Percentiles rank a stretch among this genome's conserved stretches.
Conservation (phyloP, 2,329 filamentous ascomycete species). For the Fusarium succisae region DNA sequence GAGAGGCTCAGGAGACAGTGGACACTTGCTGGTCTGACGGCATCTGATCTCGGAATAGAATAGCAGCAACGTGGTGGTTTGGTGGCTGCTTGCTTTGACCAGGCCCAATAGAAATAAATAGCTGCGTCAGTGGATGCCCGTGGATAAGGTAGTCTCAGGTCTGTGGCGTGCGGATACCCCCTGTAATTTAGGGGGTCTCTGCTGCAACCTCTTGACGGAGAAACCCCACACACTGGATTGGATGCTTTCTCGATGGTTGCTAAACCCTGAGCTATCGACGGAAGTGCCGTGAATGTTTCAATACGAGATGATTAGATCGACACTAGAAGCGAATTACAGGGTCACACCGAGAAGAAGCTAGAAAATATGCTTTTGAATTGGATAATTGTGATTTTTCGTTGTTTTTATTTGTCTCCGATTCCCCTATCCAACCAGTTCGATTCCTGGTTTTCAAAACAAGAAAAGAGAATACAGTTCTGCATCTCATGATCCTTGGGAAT, state of each 20-base stretch:
- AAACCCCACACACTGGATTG: background rate
- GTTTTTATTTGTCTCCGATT: slow-evolving; percentile 10
- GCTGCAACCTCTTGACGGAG: slow-evolving; percentile 20
- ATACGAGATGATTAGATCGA: background rate
- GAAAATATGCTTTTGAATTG: background rate
- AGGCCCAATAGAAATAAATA: background rate
- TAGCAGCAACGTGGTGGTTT: slow-evolving; percentile 27
- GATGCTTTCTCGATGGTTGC: background rate
- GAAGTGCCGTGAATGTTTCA: slow-evolving; percentile 23
- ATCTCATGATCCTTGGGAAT: slow-evolving; percentile 25
- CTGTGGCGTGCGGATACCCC: slow-evolving; percentile 19
- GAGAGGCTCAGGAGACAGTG: slow-evolving; percentile 33
- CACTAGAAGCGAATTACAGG: slow-evolving; percentile 13
- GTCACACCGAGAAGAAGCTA: background rate
- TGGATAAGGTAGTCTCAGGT: slow-evolving; percentile 10
- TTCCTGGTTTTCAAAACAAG: background rate
- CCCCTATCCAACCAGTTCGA: slow-evolving; percentile 3
- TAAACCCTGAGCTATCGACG: background rate
- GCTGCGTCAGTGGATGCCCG: slow-evolving; percentile 2
- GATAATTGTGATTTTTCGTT: slow-evolving; percentile 6
- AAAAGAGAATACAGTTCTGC: slow-evolving; percentile 1
- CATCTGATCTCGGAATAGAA: slow-evolving; percentile 20
- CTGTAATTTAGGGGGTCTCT: slow-evolving; percentile 22
- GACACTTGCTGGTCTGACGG: slow-evolving; percentile 35
- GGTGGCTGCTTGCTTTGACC: slow-evolving; percentile 31